Conservation (phyloP, 1,284 basidiomycete genomes). For the Pulveroboletus sp. region DNA sequence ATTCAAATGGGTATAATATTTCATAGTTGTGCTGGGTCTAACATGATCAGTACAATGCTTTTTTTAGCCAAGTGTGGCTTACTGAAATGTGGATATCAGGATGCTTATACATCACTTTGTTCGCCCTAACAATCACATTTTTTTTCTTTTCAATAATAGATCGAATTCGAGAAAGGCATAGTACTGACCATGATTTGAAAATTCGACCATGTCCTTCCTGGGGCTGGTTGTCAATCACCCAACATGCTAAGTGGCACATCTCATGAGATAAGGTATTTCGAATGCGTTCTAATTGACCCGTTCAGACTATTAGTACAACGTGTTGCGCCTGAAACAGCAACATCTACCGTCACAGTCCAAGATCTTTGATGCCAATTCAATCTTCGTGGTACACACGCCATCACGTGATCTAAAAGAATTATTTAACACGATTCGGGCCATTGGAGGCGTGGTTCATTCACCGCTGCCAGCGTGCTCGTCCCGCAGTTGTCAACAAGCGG, state of each 20-base stretch:
- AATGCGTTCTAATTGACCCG: conserved; percentile 57
- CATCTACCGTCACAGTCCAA: conserved; percentile 66
- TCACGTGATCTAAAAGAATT: conserved; percentile 46
- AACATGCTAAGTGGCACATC: conserved; percentile 85
- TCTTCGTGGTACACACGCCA: conserved; percentile 53
- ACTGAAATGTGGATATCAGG: conserved; percentile 77
- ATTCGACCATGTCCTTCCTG: conserved; percentile 68
- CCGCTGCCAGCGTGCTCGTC: conserved; percentile 72
- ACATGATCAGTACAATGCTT: conserved; percentile 2
- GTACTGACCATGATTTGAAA: conserved; percentile 68
- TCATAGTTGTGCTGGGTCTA: conserved; percentile 77
- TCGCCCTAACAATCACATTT: conserved; percentile 49
- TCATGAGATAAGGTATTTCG: conserved; percentile 81
- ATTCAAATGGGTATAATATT: conserved; percentile 75
- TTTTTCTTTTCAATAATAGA: neutral
- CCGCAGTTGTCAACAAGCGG: conserved; percentile 73
- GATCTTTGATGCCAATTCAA: conserved; percentile 79
- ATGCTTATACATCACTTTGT: conserved; percentile 58
- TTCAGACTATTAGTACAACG: neutral
- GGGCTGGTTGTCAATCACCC: conserved; percentile 70
- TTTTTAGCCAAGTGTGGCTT: conserved; percentile 22
- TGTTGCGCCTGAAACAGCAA: neutral
- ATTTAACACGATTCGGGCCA: neutral
- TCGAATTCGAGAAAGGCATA: neutral
- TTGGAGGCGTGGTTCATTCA: conserved; percentile 27